Conservation (phyloP, 2,329 filamentous ascomycete genomes). For the Hypocreales sp. region DNA sequence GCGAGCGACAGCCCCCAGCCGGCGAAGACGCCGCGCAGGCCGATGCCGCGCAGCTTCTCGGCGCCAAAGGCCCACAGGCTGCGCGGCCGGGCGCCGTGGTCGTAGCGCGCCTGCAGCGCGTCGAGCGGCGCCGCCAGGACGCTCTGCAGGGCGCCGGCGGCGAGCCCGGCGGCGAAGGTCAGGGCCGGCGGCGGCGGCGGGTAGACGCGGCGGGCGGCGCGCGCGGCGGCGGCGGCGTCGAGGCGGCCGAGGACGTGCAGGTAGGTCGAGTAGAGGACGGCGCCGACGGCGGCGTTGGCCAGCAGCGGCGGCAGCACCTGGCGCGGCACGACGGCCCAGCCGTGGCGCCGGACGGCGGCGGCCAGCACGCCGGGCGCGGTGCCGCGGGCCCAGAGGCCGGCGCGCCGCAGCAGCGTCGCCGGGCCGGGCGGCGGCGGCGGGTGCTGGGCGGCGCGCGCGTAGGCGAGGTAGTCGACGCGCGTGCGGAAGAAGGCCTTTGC, state of each 20-base stretch:
- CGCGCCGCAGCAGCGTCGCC: slow-evolving; percentile 16
- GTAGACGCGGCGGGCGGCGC: slow-evolving; percentile 48
- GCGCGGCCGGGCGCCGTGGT: slow-evolving; percentile 36
- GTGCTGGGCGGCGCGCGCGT: slow-evolving; percentile 37
- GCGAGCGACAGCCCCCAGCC: slow-evolving; percentile 54
- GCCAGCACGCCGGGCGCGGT: slow-evolving; percentile 56
- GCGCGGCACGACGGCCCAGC: slow-evolving; percentile 59
- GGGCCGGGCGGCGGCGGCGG: slow-evolving; percentile 16
- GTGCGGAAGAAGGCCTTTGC: slow-evolving; percentile 88
- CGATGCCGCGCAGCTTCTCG: slow-evolving; percentile 52
- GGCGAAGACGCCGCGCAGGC: slow-evolving; percentile 55
- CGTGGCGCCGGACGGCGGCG: slow-evolving; percentile 51
- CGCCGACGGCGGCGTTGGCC: slow-evolving; percentile 60
- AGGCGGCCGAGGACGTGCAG: slow-evolving; percentile 51
- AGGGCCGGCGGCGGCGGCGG: slow-evolving; percentile 48
- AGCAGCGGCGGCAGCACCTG: slow-evolving; percentile 63
- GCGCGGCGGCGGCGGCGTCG: slow-evolving; percentile 45
- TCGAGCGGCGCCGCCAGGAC: slow-evolving; percentile 60
- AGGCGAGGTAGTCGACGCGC: slow-evolving; percentile 65
- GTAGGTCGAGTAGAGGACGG: slow-evolving; percentile 62
- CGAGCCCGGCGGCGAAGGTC: slow-evolving; percentile 54
- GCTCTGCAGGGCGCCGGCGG: slow-evolving; percentile 56
- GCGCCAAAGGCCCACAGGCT: slow-evolving; percentile 62
- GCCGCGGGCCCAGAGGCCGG: slow-evolving; percentile 37
- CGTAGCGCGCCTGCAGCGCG: slow-evolving; percentile 59